Evolutionary conservation across 1,139 yeast genomes (phyloP), one percentile per base, ranked within the genome.

Genomic region (Hanseniaspora sp.): DNA sequence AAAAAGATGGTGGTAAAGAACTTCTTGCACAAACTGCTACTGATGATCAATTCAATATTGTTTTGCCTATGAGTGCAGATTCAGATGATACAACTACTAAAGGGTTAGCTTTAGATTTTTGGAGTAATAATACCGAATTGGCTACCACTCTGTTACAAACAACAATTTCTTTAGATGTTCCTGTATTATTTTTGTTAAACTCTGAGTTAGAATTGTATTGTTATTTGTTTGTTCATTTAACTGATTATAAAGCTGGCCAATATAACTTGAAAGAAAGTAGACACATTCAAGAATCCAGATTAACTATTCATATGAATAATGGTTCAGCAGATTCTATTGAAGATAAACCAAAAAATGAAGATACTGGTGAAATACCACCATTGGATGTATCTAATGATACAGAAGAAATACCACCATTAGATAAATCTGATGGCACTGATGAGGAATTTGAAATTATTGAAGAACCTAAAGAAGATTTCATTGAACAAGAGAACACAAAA

Each of bases 41-140:
- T 3, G 85, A 83, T 60, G 96, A 87, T 62, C 71, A 81, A 4
- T 79, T 78, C 59, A 74, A 85, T 53, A 92, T 95, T 0, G 76
- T 77, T 13, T 71, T 86, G 59, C 95, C 95, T 0, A 71, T 86
- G 59, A 78, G 77, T 63, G 81, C 78, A 15, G 82, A 75, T 1
- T 69, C 81, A 0, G 79, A 76, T 41, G 83, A 78, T 52, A 76
- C 84, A 6, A 77, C 85, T 1, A 80, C 90, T 0, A 69, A 84
- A 23, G 95, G 95, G 1, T 60, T 84, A 37, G 79, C 77, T 0
- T 53, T 86, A 4, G 95, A 86, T 34, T 63, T 62, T 80, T 15
- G 69, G 75, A 5, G 63, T 66, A 1, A 72, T 71, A 7, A 61
- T 12, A 43, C 33, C 11, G 53, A 44, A 9, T 33, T 48, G 4